Evolutionary conservation across 495 filamentous ascomycete genomes (phyloP), one percentile per base, ranked within the genome.

Genomic region (Talaromyces borbonicus): DNA sequence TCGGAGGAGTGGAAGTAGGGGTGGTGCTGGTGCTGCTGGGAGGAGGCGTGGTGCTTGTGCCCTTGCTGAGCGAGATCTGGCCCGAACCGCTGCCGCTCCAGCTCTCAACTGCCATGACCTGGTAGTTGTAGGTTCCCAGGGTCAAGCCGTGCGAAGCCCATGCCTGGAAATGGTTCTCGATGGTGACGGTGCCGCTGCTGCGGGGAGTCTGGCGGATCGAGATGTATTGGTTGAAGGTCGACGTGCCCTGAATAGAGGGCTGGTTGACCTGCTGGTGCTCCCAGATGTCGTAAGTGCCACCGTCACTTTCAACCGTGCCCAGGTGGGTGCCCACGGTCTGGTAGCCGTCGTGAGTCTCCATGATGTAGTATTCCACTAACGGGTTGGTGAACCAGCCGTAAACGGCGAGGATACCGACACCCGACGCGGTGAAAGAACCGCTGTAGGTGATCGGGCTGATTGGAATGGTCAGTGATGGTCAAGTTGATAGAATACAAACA

Each of bases 301-400:
- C 82, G 61, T 85, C 83, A 27, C 57, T 68, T 32, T 56, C 59
- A 37, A 84, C 63, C 15, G 66, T 74, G 42, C 80, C 81, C 52
- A 71, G 70, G 57, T 69, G 66, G 1, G 55, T 57, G 19, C 63
- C 24, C 59, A 60, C 23, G 58, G 61, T 2, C 76, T 78, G 57
- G 79, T 72, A 51, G 33, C 53, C 63, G 30, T 76, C 75, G 58
- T 66, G 79, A 53, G 64, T 63, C 55, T 83, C 79, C 41, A 81
- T 58, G 46, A 83, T 69, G 62, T 82, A 82, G 63, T 80, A 81
- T 50, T 84, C 79, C 47, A 81, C 67, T 3, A 82, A 65, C 0
- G 80, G 79, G 59, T 69, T 68, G 12, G 59, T 67, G 22, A 74
- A 81, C 80, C 77, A 83, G 39, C 78, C 78, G 56, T 84, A 81